Conservation (phyloP, 257 asterid genomes). For the Lycium barbarum region DNA sequence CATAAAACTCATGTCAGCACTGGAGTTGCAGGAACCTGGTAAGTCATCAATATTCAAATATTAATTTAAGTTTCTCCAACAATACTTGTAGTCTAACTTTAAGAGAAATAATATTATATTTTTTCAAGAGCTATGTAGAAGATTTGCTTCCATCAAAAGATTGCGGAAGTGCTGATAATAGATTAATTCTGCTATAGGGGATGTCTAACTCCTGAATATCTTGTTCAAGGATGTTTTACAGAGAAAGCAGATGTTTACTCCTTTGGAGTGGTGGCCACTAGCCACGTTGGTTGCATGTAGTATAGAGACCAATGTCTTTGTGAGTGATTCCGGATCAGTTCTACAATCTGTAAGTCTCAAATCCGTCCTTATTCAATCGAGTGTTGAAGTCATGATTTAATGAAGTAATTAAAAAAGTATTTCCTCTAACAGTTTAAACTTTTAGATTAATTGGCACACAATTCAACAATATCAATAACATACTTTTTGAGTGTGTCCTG, state of each 20-base stretch:
- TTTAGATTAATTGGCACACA: background rate
- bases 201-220: constrained; percentile 28
- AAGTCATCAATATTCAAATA: background rate
- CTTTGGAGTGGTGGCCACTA: constrained; percentile 22
- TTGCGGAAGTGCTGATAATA: background rate
- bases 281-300: constrained; percentile 3
- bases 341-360: constrained; percentile 17
- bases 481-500: too few species aligned
- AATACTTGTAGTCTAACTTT: too few species aligned
- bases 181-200: constrained; percentile 26
- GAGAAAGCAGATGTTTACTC: constrained; percentile 28
- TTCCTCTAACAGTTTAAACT: background rate
- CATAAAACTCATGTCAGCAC: constrained; percentile 28
- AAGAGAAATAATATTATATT: too few species aligned
- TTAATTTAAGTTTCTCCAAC: too few species aligned
- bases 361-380: background rate
- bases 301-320: constrained; percentile 20
- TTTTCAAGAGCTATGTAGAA: background rate
- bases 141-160: background rate
- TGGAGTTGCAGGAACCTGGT: constrained; percentile 28
- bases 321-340: constrained; percentile 22
- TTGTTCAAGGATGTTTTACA: constrained; percentile 30
- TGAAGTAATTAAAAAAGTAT: background rate
- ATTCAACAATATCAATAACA: background rate
- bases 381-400: background rate